Evolutionary conservation across 1,284 basidiomycete species (phyloP), one percentile per base, ranked within the genome.

Genomic region (Cryptococcus floricola): DNA sequence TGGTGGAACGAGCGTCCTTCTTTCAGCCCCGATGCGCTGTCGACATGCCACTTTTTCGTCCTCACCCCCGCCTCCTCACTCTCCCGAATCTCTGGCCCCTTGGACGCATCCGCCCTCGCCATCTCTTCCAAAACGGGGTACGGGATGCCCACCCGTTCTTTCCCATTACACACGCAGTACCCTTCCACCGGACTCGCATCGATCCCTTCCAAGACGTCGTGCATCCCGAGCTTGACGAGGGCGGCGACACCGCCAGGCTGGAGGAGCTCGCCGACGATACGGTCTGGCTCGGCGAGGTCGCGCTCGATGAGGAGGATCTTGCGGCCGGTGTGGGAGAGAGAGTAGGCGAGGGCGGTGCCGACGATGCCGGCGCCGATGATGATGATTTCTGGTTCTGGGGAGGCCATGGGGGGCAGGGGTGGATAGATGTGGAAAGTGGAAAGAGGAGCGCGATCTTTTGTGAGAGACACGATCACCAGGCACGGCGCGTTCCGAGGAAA

Each of bases 201-300:
- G 56, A 98, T 96, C 19, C 83, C 86, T 34, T 95, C 87, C 46
- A 97, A 78, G 5, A 79, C 79, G 52, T 85, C 84, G 23, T 66
- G 70, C 66, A 98, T 77, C 1, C 92, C 94, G 18, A 99, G 84
- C 53, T 83, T 78, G 59, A 84, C 78, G 48, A 98, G 79, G 0
- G 91, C 87, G 4, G 81, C 80, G 19, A 94, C 86, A 5, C 96
- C 96, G 1, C 89, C 94, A 0, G 96, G 96, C 70, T 98, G 95
- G 19, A 99, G 80, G 1, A 98, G 85, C 77, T 99, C 96, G 39
- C 96, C 95, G 39, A 98, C 95, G 66, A 99, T 98, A 25, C 95
- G 84, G 81, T 98, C 92, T 0, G 96, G 95, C 74, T 94, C 88
- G 0, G 86, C 81, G 12, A 98, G 82, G 41, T 95, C 95, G 47